Evolutionary conservation across 2,329 filamentous ascomycete genomes (phyloP).

Genomic region (Talaromyces funiculosus): DNA sequence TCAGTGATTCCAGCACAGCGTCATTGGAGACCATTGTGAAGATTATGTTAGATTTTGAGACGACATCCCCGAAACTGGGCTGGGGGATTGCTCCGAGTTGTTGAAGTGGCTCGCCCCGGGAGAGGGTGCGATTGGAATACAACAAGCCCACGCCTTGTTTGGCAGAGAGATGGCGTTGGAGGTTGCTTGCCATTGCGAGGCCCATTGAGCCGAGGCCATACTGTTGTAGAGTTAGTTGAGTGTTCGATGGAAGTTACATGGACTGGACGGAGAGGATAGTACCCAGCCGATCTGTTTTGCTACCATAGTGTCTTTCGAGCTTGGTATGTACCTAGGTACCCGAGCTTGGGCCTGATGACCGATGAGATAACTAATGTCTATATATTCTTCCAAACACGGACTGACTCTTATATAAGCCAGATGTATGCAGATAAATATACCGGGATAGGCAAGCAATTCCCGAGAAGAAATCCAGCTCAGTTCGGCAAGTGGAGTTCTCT

Average conservation of each 20-base stretch:
- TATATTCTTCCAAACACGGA: neutral
- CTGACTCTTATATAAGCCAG: neutral
- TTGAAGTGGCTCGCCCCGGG: constrained; percentile 33
- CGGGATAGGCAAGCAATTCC: neutral
- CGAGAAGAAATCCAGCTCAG: neutral
- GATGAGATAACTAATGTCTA: neutral
- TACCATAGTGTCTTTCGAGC: neutral
- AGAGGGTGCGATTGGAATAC: constrained; percentile 39
- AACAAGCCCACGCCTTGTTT: constrained; percentile 29
- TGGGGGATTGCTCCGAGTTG: constrained; percentile 31
- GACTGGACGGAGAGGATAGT: constrained; percentile 5
- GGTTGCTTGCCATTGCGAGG: constrained; percentile 40
- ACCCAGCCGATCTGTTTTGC: constrained; percentile 33
- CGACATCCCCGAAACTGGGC: constrained; percentile 29
- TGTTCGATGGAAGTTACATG: neutral
- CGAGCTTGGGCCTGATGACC: neutral
- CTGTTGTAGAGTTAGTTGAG: constrained; percentile 15
- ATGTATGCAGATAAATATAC: neutral
- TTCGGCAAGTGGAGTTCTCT: neutral
- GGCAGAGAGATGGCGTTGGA: constrained; percentile 35
- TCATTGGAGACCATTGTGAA: constrained; percentile 42
- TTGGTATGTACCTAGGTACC: neutral
- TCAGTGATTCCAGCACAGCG: constrained; percentile 30
- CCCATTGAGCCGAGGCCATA: constrained; percentile 44
- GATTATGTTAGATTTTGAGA: constrained; percentile 35